A percentile compares a stretch with the other conserved stretches of the same genome.
These are phyloP conservation scores for Rhodosporidiobolus odoratus DNA, from an alignment of 768 basidiomycete genomes.

Conservation along the genomic window DNA sequence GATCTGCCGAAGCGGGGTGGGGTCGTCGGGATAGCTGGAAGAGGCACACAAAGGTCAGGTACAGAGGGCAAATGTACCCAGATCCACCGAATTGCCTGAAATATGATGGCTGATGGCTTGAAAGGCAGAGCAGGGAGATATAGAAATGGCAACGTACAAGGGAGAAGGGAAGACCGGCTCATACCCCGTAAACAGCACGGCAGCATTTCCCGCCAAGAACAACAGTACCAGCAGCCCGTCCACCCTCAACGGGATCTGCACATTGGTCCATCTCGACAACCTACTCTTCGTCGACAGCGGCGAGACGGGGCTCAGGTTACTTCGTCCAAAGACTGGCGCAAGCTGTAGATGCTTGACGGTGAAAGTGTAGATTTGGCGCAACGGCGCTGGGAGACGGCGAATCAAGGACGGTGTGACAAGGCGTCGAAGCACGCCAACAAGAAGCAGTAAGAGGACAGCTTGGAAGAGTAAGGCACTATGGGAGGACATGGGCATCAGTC, in stretches of 20 bases:
- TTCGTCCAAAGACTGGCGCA: background rate
- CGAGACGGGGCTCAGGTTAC: background rate
- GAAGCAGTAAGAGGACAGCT: background rate
- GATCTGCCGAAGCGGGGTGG: background rate
- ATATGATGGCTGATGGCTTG: too few species aligned
- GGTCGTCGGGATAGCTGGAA: background rate
- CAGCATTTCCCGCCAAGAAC: background rate
- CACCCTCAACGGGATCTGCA: constrained; percentile 10
- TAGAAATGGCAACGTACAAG: background rate
- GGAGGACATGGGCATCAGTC: background rate
- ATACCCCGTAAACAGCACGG: background rate
- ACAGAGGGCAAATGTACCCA: background rate
- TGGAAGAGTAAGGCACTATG: background rate
- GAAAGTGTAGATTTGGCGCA: background rate
- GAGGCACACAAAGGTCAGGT: background rate
- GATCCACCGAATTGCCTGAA: too few species aligned
- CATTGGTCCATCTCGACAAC: background rate
- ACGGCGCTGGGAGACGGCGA: background rate
- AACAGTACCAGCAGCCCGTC: background rate
- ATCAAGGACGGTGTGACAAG: background rate
- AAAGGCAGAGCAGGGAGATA: too few species aligned
- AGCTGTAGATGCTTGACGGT: constrained; percentile 1
- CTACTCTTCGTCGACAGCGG: background rate
- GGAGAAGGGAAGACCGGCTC: background rate
- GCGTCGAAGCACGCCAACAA: background rate